Percentiles rank a stretch among this genome's conserved stretches.
phyloP scores from a whole-genome alignment of 2,329 filamentous ascomycete genomes.

The Pseudogymnoascus sp. region DNA sequence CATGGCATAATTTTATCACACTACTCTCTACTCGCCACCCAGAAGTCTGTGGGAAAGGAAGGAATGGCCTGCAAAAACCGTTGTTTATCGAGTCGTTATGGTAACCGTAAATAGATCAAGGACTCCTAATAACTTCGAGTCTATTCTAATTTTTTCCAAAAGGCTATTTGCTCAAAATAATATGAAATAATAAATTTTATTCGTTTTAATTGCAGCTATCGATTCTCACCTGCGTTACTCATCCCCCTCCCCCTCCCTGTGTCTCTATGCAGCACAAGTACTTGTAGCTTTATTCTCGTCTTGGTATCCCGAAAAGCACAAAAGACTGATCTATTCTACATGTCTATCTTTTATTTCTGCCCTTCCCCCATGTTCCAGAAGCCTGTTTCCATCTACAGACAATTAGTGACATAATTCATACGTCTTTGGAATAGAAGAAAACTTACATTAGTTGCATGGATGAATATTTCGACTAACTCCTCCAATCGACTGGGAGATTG shows the following conservation, averaged over 20 bases:
- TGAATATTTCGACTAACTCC: conserved; percentile 74
- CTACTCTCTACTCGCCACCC: not conserved
- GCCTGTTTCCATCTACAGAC: conserved; percentile 55
- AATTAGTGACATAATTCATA: conserved; percentile 14
- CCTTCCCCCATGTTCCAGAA: conserved; percentile 64
- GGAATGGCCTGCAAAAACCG: not conserved
- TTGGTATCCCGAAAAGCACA: not conserved
- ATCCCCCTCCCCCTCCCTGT: no score
- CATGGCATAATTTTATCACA: not conserved
- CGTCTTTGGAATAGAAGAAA: not conserved
- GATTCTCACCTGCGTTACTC: not conserved
- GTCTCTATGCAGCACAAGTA: no score
- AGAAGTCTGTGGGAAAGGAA: no score
- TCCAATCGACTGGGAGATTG: conserved; percentile 71
- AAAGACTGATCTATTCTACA: not conserved
- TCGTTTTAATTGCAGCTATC: not conserved
- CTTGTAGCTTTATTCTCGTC: not conserved
- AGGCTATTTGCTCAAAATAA: not conserved
- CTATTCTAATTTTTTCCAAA: not conserved
- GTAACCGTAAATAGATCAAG: not conserved
- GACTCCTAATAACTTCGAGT: not conserved
- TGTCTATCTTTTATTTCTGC: not conserved
- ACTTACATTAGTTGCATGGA: conserved; percentile 73
- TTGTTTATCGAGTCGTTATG: not conserved
- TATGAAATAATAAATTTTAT: not conserved